A percentile compares a stretch with the other conserved stretches of the same genome.
These are phyloP conservation scores for Colletotrichum tofieldiae DNA, from an alignment of 2,329 filamentous ascomycete species.

Conservation along the genomic window DNA sequence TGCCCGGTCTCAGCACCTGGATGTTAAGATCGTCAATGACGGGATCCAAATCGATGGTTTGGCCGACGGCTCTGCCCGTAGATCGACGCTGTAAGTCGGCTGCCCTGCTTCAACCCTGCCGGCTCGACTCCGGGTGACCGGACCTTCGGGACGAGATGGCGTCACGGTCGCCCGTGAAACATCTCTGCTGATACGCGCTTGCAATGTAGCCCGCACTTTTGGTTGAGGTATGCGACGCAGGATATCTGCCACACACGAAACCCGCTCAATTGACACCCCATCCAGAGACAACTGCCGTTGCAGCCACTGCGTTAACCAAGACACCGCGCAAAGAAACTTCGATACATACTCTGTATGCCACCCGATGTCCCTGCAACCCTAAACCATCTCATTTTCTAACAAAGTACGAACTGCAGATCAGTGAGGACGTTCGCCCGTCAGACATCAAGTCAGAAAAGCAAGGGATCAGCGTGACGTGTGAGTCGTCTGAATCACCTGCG, in stretches of 20 bases:
- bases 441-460: conserved; percentile 48
- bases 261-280: conserved; percentile 3
- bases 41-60: conserved; percentile 33
- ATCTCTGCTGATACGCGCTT: conserved; percentile 5
- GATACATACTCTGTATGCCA: conserved; percentile 57
- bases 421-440: conserved; percentile 50
- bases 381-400: background rate
- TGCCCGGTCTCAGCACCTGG: background rate
- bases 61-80: conserved; percentile 15
- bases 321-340: conserved; percentile 60
- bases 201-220: conserved; percentile 41
- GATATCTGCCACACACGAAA: background rate
- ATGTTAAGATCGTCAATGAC: conserved; percentile 14
- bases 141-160: background rate
- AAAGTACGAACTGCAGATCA: conserved; percentile 48
- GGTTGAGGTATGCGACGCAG: conserved; percentile 41
- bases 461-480: conserved; percentile 56
- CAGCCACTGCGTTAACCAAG: conserved; percentile 57
- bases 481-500: conserved; percentile 6
- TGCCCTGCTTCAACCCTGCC: no score
- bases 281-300: conserved; percentile 62
- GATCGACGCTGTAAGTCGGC: conserved; percentile 41
- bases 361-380: background rate
- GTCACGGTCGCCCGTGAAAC: background rate
- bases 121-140: conserved; percentile 8